phyloP scores from a whole-genome alignment of 1,139 yeast species.

The Yamadazyma membranifaciens region DNA sequence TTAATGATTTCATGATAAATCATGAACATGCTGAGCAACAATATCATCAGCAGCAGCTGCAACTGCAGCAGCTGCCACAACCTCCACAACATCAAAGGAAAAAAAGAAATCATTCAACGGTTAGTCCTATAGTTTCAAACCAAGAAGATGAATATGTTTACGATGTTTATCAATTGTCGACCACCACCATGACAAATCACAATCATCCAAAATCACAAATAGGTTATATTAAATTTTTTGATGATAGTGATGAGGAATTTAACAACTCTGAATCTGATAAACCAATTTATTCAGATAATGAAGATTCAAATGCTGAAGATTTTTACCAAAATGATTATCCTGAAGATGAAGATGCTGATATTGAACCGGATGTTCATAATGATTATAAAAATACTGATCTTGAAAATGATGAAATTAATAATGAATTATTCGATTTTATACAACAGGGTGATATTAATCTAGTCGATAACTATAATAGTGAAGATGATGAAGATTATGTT shows the following conservation, averaged over 20 bases:
- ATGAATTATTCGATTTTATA: conserved; percentile 22
- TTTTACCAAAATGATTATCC: conserved; percentile 94
- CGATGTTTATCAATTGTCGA: conserved; percentile 65
- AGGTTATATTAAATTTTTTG: conserved; percentile 67
- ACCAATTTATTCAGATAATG: conserved; percentile 39
- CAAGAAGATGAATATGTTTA: conserved; percentile 81
- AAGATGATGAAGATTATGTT: conserved; percentile 18
- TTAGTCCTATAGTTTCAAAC: conserved; percentile 10
- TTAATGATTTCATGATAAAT: conserved; percentile 48
- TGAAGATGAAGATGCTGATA: conserved; percentile 75
- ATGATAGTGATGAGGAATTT: conserved; percentile 51
- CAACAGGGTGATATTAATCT: conserved; percentile 19
- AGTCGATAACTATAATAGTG: conserved; percentile 23
- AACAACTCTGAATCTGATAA: conserved; percentile 31
- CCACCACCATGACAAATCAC: conserved; percentile 49
- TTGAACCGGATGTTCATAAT: conserved; percentile 31
- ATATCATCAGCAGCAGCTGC: conserved; percentile 1
- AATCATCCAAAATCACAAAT: conserved; percentile 52
- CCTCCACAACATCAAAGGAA: conserved; percentile 8
- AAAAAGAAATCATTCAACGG: conserved; percentile 10
- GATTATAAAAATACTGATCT: conserved; percentile 18
- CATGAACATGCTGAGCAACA: conserved; percentile 4
- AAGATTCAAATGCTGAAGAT: conserved; percentile 70
- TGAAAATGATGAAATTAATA: conserved; percentile 22
- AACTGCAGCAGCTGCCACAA: too few species aligned